A percentile compares a stretch with the other conserved stretches of the same genome.
These are phyloP conservation scores for Cladophialophora chaetospira DNA, from an alignment of 2,329 filamentous ascomycete species.

Conservation along the genomic window DNA sequence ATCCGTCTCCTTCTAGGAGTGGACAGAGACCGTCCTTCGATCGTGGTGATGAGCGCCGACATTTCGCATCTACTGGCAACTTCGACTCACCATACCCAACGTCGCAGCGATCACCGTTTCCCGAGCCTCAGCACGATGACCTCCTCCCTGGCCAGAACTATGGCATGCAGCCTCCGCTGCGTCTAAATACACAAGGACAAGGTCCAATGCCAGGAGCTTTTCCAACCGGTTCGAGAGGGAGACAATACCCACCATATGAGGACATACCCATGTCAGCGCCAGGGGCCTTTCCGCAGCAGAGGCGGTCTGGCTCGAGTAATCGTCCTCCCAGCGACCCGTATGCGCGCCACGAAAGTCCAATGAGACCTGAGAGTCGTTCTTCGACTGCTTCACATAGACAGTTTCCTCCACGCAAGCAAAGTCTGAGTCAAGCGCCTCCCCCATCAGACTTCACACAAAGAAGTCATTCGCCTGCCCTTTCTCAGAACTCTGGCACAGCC, in stretches of 20 bases:
- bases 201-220: constrained; percentile 24
- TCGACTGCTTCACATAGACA: constrained; percentile 36
- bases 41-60: constrained; percentile 32
- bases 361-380: constrained; percentile 32
- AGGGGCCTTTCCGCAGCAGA: constrained; percentile 20
- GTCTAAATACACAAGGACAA: constrained; percentile 27
- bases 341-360: constrained; percentile 26
- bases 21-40: constrained; percentile 30
- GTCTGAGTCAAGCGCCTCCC: constrained; percentile 52
- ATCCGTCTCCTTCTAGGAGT: constrained; percentile 38
- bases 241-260: constrained; percentile 21
- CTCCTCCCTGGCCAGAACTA: constrained; percentile 7
- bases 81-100: constrained; percentile 31
- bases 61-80: constrained; percentile 25
- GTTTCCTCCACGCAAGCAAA: constrained; percentile 65
- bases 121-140: constrained; percentile 29
- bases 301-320: constrained; percentile 20
- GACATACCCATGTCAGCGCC: constrained; percentile 25
- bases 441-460: constrained; percentile 12
- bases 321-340: constrained; percentile 29
- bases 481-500: neutral
- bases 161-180: constrained; percentile 23
- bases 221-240: constrained; percentile 30
- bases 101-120: constrained; percentile 26
- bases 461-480: constrained; percentile 1